These are phyloP conservation scores for Henckelia pumila DNA, from an alignment of 257 asterid genomes.

Conservation along the genomic window DNA sequence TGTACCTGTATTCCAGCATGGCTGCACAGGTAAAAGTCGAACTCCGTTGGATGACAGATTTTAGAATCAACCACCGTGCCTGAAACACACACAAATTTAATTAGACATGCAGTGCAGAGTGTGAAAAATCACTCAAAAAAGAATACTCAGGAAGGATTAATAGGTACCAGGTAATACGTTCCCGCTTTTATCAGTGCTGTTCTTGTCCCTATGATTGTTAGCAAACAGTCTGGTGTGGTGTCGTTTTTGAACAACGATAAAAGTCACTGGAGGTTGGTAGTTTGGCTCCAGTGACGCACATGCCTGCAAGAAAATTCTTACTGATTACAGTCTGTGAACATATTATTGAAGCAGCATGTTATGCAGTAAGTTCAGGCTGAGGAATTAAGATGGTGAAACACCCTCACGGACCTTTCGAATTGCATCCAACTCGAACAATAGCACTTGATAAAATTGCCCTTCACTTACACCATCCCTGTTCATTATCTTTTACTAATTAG, in stretches of 20 bases:
- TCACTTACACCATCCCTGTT: slow-evolving; percentile 97
- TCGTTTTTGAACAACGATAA: slow-evolving; percentile 90
- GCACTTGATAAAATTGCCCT: slow-evolving; percentile 94
- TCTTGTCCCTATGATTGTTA: slow-evolving; percentile 80
- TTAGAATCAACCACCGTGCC: slow-evolving; percentile 96
- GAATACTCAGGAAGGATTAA: not conserved
- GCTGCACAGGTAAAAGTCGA: slow-evolving; percentile 94
- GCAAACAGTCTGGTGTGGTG: slow-evolving; percentile 93
- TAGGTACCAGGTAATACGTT: slow-evolving; percentile 81
- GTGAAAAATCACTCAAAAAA: not conserved
- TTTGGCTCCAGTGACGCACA: slow-evolving; percentile 96
- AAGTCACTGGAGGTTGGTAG: slow-evolving; percentile 96
- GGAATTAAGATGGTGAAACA: not conserved
- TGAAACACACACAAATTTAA: slow-evolving; percentile 19
- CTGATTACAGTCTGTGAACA: slow-evolving; percentile 9
- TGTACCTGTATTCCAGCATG: slow-evolving; percentile 97
- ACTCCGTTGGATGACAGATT: slow-evolving; percentile 96
- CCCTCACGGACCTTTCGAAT: slow-evolving; percentile 67
- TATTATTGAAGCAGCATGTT: not conserved
- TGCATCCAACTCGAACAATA: slow-evolving; percentile 90
- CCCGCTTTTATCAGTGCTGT: slow-evolving; percentile 91
- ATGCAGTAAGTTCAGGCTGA: not conserved
- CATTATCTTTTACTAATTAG: slow-evolving; percentile 19
- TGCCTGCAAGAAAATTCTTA: slow-evolving; percentile 46
- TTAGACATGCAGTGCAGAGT: not conserved